Base-by-base conservation (phyloP, 805 yeast species). In the Grigorovia yakushimaensis region DNA sequence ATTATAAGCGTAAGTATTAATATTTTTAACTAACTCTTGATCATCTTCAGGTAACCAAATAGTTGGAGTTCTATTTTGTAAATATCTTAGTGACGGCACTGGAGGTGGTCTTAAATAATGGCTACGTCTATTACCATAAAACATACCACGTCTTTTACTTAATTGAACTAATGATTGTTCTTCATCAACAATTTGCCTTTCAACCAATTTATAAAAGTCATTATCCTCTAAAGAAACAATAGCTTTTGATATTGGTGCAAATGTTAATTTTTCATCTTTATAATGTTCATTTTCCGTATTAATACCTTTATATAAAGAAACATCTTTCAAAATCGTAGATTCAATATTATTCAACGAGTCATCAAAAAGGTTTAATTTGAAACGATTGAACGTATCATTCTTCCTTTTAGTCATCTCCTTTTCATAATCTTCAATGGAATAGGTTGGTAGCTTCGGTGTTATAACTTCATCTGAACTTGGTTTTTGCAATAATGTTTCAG, bases 11-110 rank as follows among this genome's bases (percentile, higher is more conserved):
- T 81, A 89, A 52, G 88, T 88, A 22, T 88, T 85, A 35, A 87
- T 95, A 48, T 86, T 81, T 54, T 79, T 82, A 43, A 88, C 81
- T 53, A 93, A 74, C 51, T 74, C 73, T 51, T 79, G 81, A 61
- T 93, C 98, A 63, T 93, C 98, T 54, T 83, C 88, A 0, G 98
- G 97, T 17, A 89, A 73, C 98, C 98, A 93, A 30, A 89, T 85
- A 0, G 98, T 88, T 3, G 98, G 97, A 1, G 91, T 82, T 52
- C 98, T 72, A 51, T 78, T 76, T 52, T 87, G 89, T 54, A 93
- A 69, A 58, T 87, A 85, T 56, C 82, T 80, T 49, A 86, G 68
- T 7, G 85, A 76, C 3, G 98, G 98, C 0, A 98, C 98, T 45
- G 77, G 76, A 5, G 98, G 98, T 0, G 98, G 97, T 52, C 83